phyloP scores from a whole-genome alignment of 225 moss, liverwort and hornwort genomes.

The Sphagnum contortum region DNA sequence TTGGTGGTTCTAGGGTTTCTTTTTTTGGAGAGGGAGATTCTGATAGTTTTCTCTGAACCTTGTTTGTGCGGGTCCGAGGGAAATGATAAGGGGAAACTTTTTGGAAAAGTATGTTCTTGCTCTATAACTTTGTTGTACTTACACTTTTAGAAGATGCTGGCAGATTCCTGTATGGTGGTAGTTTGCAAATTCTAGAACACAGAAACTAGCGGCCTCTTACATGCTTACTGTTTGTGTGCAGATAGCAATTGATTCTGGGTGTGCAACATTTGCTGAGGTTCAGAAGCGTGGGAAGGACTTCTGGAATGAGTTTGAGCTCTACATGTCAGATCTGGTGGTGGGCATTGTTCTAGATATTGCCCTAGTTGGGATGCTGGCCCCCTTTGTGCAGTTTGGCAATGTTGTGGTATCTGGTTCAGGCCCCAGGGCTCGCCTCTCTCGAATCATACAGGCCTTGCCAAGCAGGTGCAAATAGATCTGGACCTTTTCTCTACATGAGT shows the following conservation, averaged over 20 bases:
- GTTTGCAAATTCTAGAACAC: no score
- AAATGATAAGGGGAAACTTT: no score
- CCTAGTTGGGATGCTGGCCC: slow-evolving; percentile 88
- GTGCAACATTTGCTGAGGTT: slow-evolving; percentile 89
- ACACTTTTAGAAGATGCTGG: no score
- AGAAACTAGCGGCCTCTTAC: no score
- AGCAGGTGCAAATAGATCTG: slow-evolving; percentile 39
- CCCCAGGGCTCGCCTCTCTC: slow-evolving; percentile 49
- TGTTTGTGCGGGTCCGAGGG: no score
- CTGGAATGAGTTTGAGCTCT: slow-evolving; percentile 96
- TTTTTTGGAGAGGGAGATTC: no score
- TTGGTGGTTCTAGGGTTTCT: no score
- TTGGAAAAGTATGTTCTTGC: no score
- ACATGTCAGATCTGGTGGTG: slow-evolving; percentile 83
- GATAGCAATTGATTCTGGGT: slow-evolving; percentile 88
- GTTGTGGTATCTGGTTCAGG: slow-evolving; percentile 22
- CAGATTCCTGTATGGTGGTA: no score
- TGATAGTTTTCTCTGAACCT: no score
- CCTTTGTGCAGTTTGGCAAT: slow-evolving; percentile 50
- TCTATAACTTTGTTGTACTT: no score
- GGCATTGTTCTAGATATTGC: slow-evolving; percentile 85
- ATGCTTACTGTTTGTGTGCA: slow-evolving; percentile 11
- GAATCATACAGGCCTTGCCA: slow-evolving; percentile 83
- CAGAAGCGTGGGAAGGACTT: slow-evolving; percentile 94
- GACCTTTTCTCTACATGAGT: not conserved